Base-by-base conservation (phyloP, 352 stramenopile genomes). In the Elongisporangium anandrum region DNA sequence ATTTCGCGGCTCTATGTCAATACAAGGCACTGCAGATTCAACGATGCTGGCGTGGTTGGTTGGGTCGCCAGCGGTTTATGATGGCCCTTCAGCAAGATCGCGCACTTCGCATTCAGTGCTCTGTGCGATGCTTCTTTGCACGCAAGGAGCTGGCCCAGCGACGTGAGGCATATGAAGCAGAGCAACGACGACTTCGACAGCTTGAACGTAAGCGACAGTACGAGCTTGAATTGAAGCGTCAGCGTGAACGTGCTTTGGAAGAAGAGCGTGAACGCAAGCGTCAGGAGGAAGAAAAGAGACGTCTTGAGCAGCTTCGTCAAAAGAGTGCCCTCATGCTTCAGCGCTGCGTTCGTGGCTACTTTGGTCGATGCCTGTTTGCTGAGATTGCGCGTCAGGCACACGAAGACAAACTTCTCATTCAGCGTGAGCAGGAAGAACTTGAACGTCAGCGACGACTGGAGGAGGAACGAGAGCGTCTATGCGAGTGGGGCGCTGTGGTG, bases 71-170 rank as follows among this genome's bases (percentile, higher is more conserved):
- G 54, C 63, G 77, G 7, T 83, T 62, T 63, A 56, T 70, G 12
- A 63, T 52, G 0, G 59, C 65, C 34, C 48, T 87, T 17, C 75
- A 74, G 19, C 60, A 85, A 20, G 65, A 62, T 50, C 68, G 76
- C n/a, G 75, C 76, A 1, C 26, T 77, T 21, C 72, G 70, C 19
- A 67, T 87, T 48, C 74, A 87, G 66, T 87, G 81, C 57, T 78
- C 69, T 24, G 65, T 66, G 55, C 68, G 79, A 0, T 60, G 75
- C 49, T 74, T 61, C 47, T 22, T 75, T 1, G 75, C 77, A 16
- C 75, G 77, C 3, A 66, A 76, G 23, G 57, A 77, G 48, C 23
- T 88, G 15, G 15, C 13, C 15, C 48, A 47, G 22, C 74, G 71
- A 3, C 70, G 65, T 12, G 53, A 59, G 20, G 70, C 61, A n/a